phyloP scores from a whole-genome alignment of 352 stramenopile genomes.

The Pythium periplocum region DNA sequence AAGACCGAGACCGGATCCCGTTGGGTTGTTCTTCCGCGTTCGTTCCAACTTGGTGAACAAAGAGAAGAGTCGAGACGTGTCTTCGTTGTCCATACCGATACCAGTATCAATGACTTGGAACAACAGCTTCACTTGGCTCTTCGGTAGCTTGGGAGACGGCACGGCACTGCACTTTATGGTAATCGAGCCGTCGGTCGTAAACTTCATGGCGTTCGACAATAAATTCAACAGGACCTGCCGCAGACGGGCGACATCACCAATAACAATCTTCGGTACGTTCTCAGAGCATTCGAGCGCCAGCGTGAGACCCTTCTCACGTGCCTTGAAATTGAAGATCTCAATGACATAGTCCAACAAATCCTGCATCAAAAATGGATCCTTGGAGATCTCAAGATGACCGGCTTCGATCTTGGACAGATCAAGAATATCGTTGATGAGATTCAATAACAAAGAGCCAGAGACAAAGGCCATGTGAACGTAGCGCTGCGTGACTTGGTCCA shows the following conservation, averaged over 20 bases:
- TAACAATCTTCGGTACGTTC: conserved; percentile 59
- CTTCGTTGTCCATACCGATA: conserved; percentile 74
- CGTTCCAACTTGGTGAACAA: conserved; percentile 81
- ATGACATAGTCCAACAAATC: conserved; percentile 83
- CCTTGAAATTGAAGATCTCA: conserved; percentile 89
- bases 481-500: conserved; percentile 55
- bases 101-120: conserved; percentile 87
- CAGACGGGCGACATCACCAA: conserved; percentile 73
- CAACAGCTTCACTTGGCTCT: conserved; percentile 60
- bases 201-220: conserved; percentile 86
- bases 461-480: conserved; percentile 87
- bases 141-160: conserved; percentile 53
- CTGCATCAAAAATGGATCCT: conserved; percentile 76
- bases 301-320: conserved; percentile 79
- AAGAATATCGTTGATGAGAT: conserved; percentile 90
- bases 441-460: conserved; percentile 81
- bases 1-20: conserved; percentile 78
- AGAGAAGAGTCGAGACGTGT: conserved; percentile 76
- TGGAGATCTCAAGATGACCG: conserved; percentile 87
- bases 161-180: conserved; percentile 72
- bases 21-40: conserved; percentile 81
- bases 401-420: conserved; percentile 92
- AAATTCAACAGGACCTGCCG: conserved; percentile 80
- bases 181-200: conserved; percentile 79
- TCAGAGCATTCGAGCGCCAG: conserved; percentile 68